These are phyloP conservation scores for Ambrosiella beaveri DNA, from an alignment of 2,329 filamentous ascomycete genomes.

Conservation along the genomic window DNA sequence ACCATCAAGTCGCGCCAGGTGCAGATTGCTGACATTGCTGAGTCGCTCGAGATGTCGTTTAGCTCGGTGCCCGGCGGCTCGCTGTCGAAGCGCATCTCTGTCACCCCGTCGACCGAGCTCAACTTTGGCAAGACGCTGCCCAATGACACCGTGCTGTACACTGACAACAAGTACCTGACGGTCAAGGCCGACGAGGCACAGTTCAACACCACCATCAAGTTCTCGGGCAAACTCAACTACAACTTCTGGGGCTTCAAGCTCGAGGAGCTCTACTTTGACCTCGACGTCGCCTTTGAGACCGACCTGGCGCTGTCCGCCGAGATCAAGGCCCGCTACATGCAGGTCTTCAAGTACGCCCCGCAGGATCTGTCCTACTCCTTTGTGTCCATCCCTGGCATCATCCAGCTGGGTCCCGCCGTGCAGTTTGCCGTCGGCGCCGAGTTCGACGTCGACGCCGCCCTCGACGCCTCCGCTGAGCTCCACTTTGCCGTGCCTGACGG, in stretches of 20 bases:
- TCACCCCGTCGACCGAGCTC: constrained; percentile 16
- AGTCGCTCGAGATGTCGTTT: constrained; percentile 16
- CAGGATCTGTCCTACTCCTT: constrained; percentile 22
- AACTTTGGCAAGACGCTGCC: constrained; percentile 12
- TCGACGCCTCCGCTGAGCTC: constrained; percentile 19
- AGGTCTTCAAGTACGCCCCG: constrained; percentile 22
- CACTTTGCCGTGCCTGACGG: constrained; percentile 20
- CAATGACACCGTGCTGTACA: constrained; percentile 19
- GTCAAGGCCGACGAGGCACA: constrained; percentile 21
- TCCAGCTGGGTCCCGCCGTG: constrained; percentile 23
- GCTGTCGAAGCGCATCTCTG: constrained; percentile 16
- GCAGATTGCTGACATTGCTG: constrained; percentile 19
- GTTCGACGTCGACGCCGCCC: constrained; percentile 20
- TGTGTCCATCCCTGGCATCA: constrained; percentile 24
- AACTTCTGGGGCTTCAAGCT: constrained; percentile 21
- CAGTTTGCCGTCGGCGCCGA: constrained; percentile 23
- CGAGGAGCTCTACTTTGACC: constrained; percentile 25
- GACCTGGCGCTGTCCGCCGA: constrained; percentile 22
- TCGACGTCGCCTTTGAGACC: constrained; percentile 23
- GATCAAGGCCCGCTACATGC: constrained; percentile 20
- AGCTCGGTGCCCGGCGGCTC: constrained; percentile 16
- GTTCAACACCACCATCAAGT: constrained; percentile 22
- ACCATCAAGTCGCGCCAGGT: constrained; percentile 20
- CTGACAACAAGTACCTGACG: constrained; percentile 19
- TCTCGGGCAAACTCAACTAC: constrained; percentile 27